phyloP scores from a whole-genome alignment of 768 basidiomycete species.

The Lanmaoa rubissima region DNA sequence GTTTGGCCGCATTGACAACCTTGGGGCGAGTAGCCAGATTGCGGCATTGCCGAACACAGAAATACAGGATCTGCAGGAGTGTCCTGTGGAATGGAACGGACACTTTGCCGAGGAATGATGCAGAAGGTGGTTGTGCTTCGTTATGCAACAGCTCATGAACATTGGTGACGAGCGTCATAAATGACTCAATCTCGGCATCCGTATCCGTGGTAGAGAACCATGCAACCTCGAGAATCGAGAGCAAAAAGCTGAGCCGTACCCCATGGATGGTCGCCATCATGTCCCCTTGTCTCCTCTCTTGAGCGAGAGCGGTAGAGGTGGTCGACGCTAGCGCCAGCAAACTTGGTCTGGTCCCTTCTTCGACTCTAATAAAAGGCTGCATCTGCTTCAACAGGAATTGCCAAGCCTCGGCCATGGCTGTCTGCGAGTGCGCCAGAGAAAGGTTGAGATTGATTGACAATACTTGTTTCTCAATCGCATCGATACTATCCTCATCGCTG shows the following conservation, averaged over 20 bases:
- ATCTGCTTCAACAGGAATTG: slow-evolving; percentile 64
- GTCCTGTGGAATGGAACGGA: slow-evolving; percentile 74
- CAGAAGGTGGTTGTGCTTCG: slow-evolving; percentile 68
- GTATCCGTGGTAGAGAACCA: slow-evolving; percentile 68
- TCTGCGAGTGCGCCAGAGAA: slow-evolving; percentile 79
- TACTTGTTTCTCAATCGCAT: slow-evolving; percentile 55
- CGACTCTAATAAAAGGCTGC: slow-evolving; percentile 61
- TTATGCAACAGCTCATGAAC: slow-evolving; percentile 67
- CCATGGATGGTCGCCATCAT: slow-evolving; percentile 84
- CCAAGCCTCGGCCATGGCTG: slow-evolving; percentile 75
- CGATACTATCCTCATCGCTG: slow-evolving; percentile 37
- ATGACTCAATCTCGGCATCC: slow-evolving; percentile 51
- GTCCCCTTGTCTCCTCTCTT: slow-evolving; percentile 71
- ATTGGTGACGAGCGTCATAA: slow-evolving; percentile 60
- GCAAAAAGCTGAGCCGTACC: slow-evolving; percentile 67
- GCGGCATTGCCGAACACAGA: slow-evolving; percentile 65
- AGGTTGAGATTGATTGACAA: slow-evolving; percentile 84
- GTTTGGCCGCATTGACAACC: slow-evolving; percentile 56
- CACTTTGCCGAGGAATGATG: slow-evolving; percentile 65
- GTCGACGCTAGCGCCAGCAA: slow-evolving; percentile 58
- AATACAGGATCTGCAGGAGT: slow-evolving; percentile 78
- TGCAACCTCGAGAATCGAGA: slow-evolving; percentile 74
- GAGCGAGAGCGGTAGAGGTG: slow-evolving; percentile 63
- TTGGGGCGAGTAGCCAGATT: slow-evolving; percentile 49
- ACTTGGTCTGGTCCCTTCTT: slow-evolving; percentile 51